Evolutionary conservation across 73 alveolate genomes (phyloP), one percentile per base, ranked within the genome.

Genomic region (Paramecium octaurelia): DNA sequence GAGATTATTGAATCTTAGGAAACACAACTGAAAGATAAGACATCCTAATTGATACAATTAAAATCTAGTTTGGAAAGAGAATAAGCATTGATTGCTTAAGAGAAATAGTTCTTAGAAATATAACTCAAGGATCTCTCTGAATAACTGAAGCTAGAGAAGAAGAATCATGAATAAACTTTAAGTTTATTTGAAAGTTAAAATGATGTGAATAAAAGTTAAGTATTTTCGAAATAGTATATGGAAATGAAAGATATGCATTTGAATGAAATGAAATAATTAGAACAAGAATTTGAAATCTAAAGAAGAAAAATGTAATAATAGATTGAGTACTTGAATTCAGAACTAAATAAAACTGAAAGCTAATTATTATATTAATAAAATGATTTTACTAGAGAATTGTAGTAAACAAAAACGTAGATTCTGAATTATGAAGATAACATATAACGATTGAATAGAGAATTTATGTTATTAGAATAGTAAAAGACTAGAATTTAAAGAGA

Each of bases 201-300:
- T 43, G 91, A 80, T 44, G 34, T 80, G 12, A 80, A 27, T 43
- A 80, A 80, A 48, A 80, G 91, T 80, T 43, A 80, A 27, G 57
- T 27, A 20, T 44, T 80, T 3, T 44, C 76, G 16, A 80, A 48
- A 43, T 23, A 80, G 44, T 44, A 44, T 44, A 42, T 80, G 46
- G 91, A 80, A 24, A 34, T 80, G 29, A 80, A 80, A 43, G 91
- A 80, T 21, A 44, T 46, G 70, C 91, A 80, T 80, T 8, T 80
- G 9, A 80, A 80, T 20, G 91, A 80, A 80, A 80, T 80, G 46
- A 80, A 80, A 80, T 80, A 80, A 24, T 80, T 44, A 80, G 91
- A 80, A 48, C 46, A 80, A 6, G 91, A 80, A 20, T 80, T 80
- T 80, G 91, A 80, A 23, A 21, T 23, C 2, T 35, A 80, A 44